Percentiles rank a stretch among this genome's conserved stretches.
Conservation (phyloP, 2,329 filamentous ascomycete genomes). For the Talaromyces sp. region DNA sequence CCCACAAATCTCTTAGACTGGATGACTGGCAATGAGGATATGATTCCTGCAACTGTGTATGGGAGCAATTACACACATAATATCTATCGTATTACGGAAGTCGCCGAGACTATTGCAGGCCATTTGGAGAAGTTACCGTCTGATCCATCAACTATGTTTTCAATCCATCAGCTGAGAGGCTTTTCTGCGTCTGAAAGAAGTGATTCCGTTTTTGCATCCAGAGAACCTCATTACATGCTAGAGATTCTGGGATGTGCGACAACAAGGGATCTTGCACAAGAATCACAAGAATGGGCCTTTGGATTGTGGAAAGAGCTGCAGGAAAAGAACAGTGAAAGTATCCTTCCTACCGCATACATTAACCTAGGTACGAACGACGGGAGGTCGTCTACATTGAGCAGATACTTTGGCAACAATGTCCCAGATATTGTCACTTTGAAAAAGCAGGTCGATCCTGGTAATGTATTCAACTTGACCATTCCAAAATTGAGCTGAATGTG, state of each 20-base stretch:
- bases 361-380: constrained; percentile 24
- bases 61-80: too few species aligned
- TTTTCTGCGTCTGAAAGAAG: constrained; percentile 18
- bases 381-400: constrained; percentile 22
- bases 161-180: constrained; percentile 25
- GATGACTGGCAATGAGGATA: too few species aligned
- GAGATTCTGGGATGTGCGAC: constrained; percentile 29
- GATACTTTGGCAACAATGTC: constrained; percentile 29
- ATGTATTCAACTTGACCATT: constrained; percentile 28
- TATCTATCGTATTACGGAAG: too few species aligned
- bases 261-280: constrained; percentile 20
- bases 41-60: too few species aligned
- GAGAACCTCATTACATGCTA: constrained; percentile 32
- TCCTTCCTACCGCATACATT: constrained; percentile 30
- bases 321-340: constrained; percentile 22
- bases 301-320: constrained; percentile 17
- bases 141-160: constrained; percentile 24
- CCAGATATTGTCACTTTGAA: constrained; percentile 23
- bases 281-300: constrained; percentile 21
- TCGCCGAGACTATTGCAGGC: constrained; percentile 23
- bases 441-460: constrained; percentile 30
- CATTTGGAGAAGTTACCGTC: constrained; percentile 19
- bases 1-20: constrained; percentile 20
- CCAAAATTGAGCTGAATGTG: neutral
- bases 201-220: constrained; percentile 27